Base-by-base conservation (phyloP, 768 basidiomycete species). In the Gelatoporia subvermispora region DNA sequence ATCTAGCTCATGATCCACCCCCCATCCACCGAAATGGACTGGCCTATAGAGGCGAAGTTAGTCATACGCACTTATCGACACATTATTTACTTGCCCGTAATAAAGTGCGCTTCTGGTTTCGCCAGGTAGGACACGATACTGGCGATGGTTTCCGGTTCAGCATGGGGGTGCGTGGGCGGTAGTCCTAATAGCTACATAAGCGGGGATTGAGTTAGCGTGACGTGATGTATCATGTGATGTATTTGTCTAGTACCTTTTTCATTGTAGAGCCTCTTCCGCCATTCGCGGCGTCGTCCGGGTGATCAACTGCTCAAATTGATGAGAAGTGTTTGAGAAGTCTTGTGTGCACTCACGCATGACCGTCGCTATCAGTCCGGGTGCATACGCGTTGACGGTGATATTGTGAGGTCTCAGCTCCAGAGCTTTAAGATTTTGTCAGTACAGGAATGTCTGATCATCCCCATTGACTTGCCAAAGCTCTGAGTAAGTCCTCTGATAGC, bases 331-430 rank as follows among this genome's bases (percentile, higher is more conserved):
- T 13, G 13, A 5, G 13, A 5, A 31, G 20, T 10, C 20, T 35
- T 18, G 22, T 10, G 10, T 5, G 22, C 8, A 41, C 54, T 35
- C 13, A 57, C 56, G 24, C 43, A 63, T 37, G 1, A 24, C n/a
- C 1, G 61, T 60, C 23, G 13, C 13, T 5, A 31, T 31, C 28
- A 53, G 35, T 8, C 62, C 61, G 20, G 37, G 28, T 17, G 15
- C 7, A 28, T 61, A 62, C 11, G 54, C 53, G 31, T 64, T 64
- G 28, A 61, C 64, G 10, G 61, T 61, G 38, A 64, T 61, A 7
- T 54, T 43, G 24, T 55, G 35, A n/a, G 43, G 25, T 15, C 34
- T 44, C 4, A 62, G 43, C 36, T 64, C 63, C 18, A 48, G 35
- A 2, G 63, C 63, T 62, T 21, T n/a, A 25, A 9, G 16, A 31